phyloP scores from a whole-genome alignment of 73 alveolate genomes.

The Paramecium primaurelia region DNA sequence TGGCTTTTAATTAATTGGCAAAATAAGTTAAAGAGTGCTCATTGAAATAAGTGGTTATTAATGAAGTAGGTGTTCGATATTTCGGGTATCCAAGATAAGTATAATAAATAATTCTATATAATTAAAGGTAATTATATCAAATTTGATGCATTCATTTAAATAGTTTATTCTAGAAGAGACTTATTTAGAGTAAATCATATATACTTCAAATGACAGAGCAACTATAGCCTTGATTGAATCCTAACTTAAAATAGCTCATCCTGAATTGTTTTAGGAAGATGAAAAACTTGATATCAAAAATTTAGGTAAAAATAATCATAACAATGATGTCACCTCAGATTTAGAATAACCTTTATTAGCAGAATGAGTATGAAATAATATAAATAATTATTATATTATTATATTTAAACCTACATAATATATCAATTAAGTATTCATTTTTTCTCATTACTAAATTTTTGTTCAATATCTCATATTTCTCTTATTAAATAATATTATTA shows the following conservation, averaged over 20 bases:
- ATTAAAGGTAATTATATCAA: not conserved
- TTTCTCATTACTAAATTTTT: not conserved
- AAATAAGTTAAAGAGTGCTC: not conserved
- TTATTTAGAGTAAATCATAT: not conserved
- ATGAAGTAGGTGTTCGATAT: not conserved
- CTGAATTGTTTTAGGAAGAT: not conserved
- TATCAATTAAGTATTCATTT: not conserved
- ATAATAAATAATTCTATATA: not conserved
- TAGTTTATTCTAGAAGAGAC: not conserved
- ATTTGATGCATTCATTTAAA: not conserved
- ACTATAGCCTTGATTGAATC: not conserved
- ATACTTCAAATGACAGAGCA: not conserved
- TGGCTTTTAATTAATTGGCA: not conserved
- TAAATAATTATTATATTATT: not conserved
- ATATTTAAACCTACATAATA: too few species aligned
- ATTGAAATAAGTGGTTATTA: not conserved
- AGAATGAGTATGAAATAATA: not conserved
- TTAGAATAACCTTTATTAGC: not conserved
- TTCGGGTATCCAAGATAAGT: constrained; percentile 9
- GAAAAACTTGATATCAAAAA: not conserved
- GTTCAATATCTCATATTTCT: not conserved
- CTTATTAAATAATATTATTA: not conserved
- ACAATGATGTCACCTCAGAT: not conserved
- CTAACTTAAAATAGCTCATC: not conserved
- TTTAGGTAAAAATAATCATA: not conserved